A percentile compares a stretch with the other conserved stretches of the same genome.
Evolutionary conservation across 2,329 filamentous ascomycete species (phyloP).

Genomic region (Phymatotrichopsis omnivora): DNA sequence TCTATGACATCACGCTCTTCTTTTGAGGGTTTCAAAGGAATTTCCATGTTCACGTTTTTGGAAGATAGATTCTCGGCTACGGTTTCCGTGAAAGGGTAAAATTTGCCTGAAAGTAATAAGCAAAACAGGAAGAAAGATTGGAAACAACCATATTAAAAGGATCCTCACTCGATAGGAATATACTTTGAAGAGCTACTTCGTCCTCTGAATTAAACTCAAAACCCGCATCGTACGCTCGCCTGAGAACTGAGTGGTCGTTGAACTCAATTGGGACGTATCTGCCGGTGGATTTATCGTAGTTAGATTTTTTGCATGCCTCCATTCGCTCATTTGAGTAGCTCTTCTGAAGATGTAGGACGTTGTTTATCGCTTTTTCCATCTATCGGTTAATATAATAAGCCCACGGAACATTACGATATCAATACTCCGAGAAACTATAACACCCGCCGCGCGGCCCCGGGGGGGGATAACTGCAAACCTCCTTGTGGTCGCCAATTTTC

Average conservation of each 20-base stretch:
- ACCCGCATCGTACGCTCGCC: no score
- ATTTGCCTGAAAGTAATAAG: no score
- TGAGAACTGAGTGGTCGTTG: background rate
- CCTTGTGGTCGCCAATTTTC: slow-evolving; percentile 20
- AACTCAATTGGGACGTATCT: background rate
- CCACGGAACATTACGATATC: no score
- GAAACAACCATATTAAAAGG: no score
- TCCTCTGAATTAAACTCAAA: no score
- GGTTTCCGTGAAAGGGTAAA: slow-evolving; percentile 32
- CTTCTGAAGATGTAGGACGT: slow-evolving; percentile 5
- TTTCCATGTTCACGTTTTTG: slow-evolving; percentile 28
- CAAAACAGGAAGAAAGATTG: no score
- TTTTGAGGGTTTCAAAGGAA: slow-evolving; percentile 32
- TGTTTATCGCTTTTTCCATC: background rate
- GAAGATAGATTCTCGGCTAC: slow-evolving; percentile 28
- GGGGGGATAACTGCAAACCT: slow-evolving; percentile 4
- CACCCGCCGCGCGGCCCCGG: no score
- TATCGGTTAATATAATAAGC: background rate
- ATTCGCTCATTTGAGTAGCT: slow-evolving; percentile 3
- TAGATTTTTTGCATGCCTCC: background rate
- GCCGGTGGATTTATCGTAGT: background rate
- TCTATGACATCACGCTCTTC: slow-evolving; percentile 32
- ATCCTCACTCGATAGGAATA: no score
- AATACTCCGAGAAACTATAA: no score
- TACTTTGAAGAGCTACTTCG: no score